phyloP scores from a whole-genome alignment of 441 rosid species.

The Viola pubescens region DNA sequence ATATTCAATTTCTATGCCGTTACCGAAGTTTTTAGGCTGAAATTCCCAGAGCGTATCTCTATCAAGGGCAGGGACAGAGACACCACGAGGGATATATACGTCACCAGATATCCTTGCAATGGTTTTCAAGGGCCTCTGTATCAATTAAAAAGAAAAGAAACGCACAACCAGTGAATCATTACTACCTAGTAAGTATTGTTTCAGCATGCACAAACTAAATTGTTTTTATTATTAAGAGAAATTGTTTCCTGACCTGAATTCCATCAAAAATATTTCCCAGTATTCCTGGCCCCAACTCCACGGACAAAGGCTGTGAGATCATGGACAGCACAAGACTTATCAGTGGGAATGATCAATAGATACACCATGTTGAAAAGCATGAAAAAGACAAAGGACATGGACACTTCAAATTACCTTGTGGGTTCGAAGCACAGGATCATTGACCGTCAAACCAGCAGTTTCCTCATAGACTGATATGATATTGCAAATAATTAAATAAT shows the following conservation, averaged over 20 bases:
- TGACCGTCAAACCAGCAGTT: conserved; percentile 90
- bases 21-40: conserved; percentile 89
- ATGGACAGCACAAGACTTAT: conserved; percentile 6
- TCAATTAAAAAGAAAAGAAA: conserved; percentile 12
- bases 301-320: conserved; percentile 81
- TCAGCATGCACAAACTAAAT: too few relatives aligned
- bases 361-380: background rate
- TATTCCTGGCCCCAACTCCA: conserved; percentile 98
- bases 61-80: conserved; percentile 95
- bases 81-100: conserved; percentile 98
- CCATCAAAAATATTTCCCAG: conserved; percentile 98
- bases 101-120: conserved; percentile 91
- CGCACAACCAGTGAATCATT: background rate
- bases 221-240: too few relatives aligned
- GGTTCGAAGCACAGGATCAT: conserved; percentile 89
- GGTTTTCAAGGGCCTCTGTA: conserved; percentile 94
- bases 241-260: conserved; percentile 59
- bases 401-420: conserved; percentile 52
- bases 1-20: background rate
- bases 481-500: background rate
- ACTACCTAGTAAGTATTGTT: too few relatives aligned
- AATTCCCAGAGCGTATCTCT: conserved; percentile 94
- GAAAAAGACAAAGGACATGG: conserved; percentile 1
- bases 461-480: conserved; percentile 90
- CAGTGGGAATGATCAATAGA: conserved; percentile 12